A percentile compares a stretch with the other conserved stretches of the same genome.
Conservation (phyloP, 768 basidiomycete genomes). For the Punctularia strigosozonata region DNA sequence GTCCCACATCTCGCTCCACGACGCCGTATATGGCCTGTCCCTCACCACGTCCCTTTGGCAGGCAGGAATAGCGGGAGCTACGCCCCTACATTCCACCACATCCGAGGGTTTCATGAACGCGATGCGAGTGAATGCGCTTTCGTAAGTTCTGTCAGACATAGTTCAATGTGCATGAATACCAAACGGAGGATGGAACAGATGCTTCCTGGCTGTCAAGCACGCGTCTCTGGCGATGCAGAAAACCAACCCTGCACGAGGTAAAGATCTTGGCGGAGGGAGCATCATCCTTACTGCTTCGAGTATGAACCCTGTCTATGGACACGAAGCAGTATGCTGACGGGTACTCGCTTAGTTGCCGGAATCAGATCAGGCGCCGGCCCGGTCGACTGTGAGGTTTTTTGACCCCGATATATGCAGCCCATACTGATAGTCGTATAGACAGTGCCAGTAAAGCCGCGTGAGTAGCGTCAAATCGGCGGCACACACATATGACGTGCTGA, state of each 20-base stretch:
- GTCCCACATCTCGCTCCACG: too few relatives aligned
- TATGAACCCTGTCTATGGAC: conserved; percentile 20
- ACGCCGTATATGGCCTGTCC: too few relatives aligned
- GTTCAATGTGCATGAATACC: background rate
- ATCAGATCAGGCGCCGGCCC: conserved; percentile 74
- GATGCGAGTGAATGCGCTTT: conserved; percentile 68
- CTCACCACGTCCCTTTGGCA: conserved; percentile 14
- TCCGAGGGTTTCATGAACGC: conserved; percentile 60
- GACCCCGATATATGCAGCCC: conserved; percentile 1
- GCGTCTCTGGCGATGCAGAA: conserved; percentile 75
- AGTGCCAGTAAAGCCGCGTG: conserved; percentile 92
- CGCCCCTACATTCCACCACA: conserved; percentile 39
- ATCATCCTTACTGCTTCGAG: conserved; percentile 84
- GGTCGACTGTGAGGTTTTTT: conserved; percentile 52
- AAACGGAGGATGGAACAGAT: conserved; percentile 31
- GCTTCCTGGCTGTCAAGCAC: conserved; percentile 83
- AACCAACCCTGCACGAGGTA: conserved; percentile 54
- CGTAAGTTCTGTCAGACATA: conserved; percentile 22
- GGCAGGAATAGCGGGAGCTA: conserved; percentile 52
- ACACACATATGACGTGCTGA: too few relatives aligned
- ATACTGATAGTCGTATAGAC: conserved; percentile 32
- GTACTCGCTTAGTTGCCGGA: conserved; percentile 52
- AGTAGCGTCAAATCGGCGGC: conserved; percentile 19
- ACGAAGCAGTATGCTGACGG: background rate
- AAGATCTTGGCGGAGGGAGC: conserved; percentile 60